These are phyloP conservation scores for Calonectria naviculata DNA, from an alignment of 2,329 filamentous ascomycete genomes.

Conservation along the genomic window DNA sequence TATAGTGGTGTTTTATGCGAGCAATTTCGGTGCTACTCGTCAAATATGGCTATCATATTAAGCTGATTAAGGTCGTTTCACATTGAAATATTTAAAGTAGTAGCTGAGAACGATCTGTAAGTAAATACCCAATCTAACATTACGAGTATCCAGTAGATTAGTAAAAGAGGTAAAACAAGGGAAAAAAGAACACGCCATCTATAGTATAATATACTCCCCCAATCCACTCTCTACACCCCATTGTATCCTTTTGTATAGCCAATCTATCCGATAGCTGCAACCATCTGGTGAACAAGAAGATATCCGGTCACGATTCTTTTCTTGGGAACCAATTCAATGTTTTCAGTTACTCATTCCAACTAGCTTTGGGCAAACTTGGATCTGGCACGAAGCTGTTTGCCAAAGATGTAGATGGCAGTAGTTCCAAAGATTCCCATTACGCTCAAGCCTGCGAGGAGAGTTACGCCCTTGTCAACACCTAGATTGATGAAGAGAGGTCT, in stretches of 20 bases:
- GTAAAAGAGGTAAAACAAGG: background rate
- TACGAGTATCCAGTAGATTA: background rate
- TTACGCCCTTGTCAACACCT: slow-evolving; percentile 1
- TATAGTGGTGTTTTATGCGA: too few species aligned
- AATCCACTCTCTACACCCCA: background rate
- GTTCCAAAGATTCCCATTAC: slow-evolving; percentile 7
- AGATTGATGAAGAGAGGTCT: slow-evolving; percentile 7
- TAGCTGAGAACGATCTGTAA: too few species aligned
- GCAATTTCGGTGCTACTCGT: too few species aligned
- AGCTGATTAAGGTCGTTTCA: too few species aligned
- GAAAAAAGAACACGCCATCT: background rate
- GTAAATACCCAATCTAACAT: background rate
- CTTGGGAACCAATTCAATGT: too few species aligned
- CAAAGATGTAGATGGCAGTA: background rate
- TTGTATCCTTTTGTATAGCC: too few species aligned
- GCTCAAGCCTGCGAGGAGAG: background rate
- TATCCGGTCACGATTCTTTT: background rate
- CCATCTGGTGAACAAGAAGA: background rate
- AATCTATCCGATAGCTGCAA: background rate
- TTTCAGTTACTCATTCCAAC: background rate
- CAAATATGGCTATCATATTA: too few species aligned
- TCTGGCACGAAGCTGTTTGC: slow-evolving; percentile 1
- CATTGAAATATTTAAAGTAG: too few species aligned
- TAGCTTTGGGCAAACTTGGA: slow-evolving; percentile 7
- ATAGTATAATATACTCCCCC: background rate